Evolutionary conservation across 2,329 filamentous ascomycete species (phyloP).

Genomic region (Elsinoe batatas): DNA sequence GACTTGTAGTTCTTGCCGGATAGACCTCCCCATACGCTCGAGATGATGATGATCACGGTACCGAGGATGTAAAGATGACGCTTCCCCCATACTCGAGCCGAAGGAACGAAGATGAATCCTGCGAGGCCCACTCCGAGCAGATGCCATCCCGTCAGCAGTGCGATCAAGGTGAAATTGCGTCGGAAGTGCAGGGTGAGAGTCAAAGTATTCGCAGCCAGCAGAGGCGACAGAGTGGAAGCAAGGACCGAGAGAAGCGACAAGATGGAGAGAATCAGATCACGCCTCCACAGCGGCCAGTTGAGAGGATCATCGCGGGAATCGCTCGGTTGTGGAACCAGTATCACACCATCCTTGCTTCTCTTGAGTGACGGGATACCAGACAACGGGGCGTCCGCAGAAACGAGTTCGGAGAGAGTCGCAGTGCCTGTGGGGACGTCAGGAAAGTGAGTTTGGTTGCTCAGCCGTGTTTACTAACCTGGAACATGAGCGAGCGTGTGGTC

Average conservation of each 20-base stretch:
- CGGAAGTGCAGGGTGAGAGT: constrained; percentile 60
- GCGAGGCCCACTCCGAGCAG: constrained; percentile 72
- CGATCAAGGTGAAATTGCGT: constrained; percentile 61
- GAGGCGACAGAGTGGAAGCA: constrained; percentile 71
- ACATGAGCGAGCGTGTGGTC: constrained; percentile 51
- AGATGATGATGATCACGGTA: constrained; percentile 60
- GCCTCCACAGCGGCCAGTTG: constrained; percentile 79
- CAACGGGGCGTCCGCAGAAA: constrained; percentile 16
- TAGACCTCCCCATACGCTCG: constrained; percentile 68
- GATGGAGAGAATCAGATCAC: constrained; percentile 68
- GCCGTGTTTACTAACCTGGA: constrained; percentile 50
- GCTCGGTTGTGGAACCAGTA: constrained; percentile 82
- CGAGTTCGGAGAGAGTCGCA: constrained; percentile 32
- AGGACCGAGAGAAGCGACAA: constrained; percentile 75
- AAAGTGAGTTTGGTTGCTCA: background rate
- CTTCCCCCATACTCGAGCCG: constrained; percentile 85
- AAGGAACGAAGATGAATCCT: constrained; percentile 77
- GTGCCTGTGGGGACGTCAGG: constrained; percentile 27
- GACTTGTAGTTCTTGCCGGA: constrained; percentile 58
- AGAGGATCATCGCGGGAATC: constrained; percentile 86
- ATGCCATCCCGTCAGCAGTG: constrained; percentile 78
- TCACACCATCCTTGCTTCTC: constrained; percentile 28
- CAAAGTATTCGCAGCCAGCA: constrained; percentile 81
- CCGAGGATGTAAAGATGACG: constrained; percentile 77
- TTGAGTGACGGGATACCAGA: constrained; percentile 19